Evolutionary conservation across 2,329 filamentous ascomycete species (phyloP), one percentile per base, ranked within the genome.

Genomic region (Neofusicoccum umdonicola): DNA sequence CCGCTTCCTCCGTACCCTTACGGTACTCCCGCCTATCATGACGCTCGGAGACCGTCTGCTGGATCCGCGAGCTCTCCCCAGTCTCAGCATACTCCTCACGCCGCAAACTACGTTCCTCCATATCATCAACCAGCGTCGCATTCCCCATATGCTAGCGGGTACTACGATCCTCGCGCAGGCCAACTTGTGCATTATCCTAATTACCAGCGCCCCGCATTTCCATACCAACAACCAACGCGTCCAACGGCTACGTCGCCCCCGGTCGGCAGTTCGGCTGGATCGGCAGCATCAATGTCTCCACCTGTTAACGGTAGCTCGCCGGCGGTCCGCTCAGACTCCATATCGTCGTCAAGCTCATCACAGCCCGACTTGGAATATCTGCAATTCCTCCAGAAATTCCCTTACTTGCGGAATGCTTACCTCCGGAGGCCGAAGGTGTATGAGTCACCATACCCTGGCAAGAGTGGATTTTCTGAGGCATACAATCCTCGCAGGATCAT

Each of bases 401-500:
- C 80, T 11, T 81, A 81, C 68, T 73, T 82, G 39, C 75, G 74
- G 64, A 80, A 81, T 66, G 77, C 77, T 62, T 81, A 78, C 70
- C 76, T 79, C 57, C 74, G 79, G 66, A 74, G 78, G 71, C 76
- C 77, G 67, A 78, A 79, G 71, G 76, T 76, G 71, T 82, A 82
- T 72, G 76, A 79, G 62, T 81, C 79, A 67, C 80, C 80, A 65
- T 82, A 82, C 31, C 63, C 63, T 37, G 63, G 63, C 6, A 60
- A 47, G 8, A 61, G 45, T 22, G 63, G 63, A 12, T 65, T 65
- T 31, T 65, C 63, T 17, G 63, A 60, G 22, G 42, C 51, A 9
- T 64, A 64, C 42, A 54, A 64, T 35, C 62, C 62, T n/a, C 51
- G 52, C 11, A 57, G 37, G 41, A 37, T 63, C 39, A 47, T 27